Evolutionary conservation across 495 filamentous ascomycete genomes (phyloP), one percentile per base, ranked within the genome.

Genomic region (Penicillium silybi): DNA sequence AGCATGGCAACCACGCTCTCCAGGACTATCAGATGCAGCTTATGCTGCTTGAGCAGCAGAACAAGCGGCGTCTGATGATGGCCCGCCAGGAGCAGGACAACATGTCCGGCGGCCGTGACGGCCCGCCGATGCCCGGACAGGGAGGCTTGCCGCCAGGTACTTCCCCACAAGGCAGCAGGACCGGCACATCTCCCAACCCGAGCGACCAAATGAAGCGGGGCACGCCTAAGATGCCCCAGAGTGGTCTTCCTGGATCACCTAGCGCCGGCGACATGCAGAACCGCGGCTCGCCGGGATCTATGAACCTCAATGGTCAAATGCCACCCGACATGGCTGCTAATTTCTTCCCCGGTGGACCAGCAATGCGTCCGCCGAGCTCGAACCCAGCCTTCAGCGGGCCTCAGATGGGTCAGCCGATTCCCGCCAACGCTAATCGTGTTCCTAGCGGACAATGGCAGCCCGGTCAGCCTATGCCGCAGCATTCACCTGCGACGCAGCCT

Each of bases 1-100:
- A 67, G 52, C 80, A 82, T 44, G 90, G 90, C 65, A 96, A 93
- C 62, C 92, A 96, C 68, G 95, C 95, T 34, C 77, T 98, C 48
- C 92, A 97, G 66, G 95, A 97, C 67, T 97, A 98, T 70, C 93
- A 98, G 73, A 96, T 97, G 93, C 93, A 98, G 63, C 76, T 98
- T 64, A 97, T 97, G 93, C 69, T 98, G 48, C 84, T 98, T 37
- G 93, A 98, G 69, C 93, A 98, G 72, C 93, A 98, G 68, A 98
- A 97, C 61, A 98, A 97, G 80, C 93, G 92, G 63, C 80, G 93
- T 19, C 74, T 98, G 61, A 86, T 97, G 80, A 95, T 96, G 92
- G 93, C 93, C 51, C 85, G 93, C 39, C 89, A 95, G 70, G 93
- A 97, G 69, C 92, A 97, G 72, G 91, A 97, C 58, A 87, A 73